Evolutionary conservation across 768 basidiomycete genomes (phyloP).

Genomic region (Tulasnella sp.): DNA sequence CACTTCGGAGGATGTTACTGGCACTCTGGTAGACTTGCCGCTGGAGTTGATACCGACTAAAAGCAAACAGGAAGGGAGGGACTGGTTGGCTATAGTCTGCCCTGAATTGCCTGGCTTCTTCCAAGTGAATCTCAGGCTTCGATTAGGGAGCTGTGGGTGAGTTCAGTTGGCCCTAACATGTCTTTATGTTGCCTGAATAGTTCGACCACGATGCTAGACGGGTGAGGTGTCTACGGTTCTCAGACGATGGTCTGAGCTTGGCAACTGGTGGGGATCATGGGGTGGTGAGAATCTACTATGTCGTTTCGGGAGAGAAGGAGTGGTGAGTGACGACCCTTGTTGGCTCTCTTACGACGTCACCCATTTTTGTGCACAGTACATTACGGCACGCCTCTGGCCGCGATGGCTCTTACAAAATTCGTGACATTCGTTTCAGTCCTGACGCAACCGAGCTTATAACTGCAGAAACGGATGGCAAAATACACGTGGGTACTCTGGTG

Average conservation of each 20-base stretch:
- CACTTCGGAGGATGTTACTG: background rate
- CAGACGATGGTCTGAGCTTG: background rate
- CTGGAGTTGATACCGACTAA: background rate
- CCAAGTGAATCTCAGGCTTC: background rate
- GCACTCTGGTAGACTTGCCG: slow-evolving; percentile 6
- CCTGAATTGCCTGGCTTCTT: background rate
- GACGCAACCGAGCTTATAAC: background rate
- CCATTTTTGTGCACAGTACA: background rate
- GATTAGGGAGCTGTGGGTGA: background rate
- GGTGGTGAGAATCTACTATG: background rate
- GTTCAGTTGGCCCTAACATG: background rate
- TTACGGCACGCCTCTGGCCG: slow-evolving; percentile 8
- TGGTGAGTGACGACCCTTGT: background rate
- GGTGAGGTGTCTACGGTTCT: background rate
- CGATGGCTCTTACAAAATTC: slow-evolving; percentile 3
- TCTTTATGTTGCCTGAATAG: background rate
- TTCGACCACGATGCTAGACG: background rate
- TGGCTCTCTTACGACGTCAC: background rate
- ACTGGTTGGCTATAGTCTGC: background rate
- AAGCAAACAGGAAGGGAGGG: slow-evolving; percentile 2
- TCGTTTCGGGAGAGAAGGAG: background rate
- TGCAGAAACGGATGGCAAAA: background rate
- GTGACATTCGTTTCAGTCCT: background rate
- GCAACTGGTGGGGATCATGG: background rate
- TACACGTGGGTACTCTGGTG: background rate